A percentile compares a stretch with the other conserved stretches of the same genome.
Conservation (phyloP, 495 filamentous ascomycete species). For the Astrothelium subdiscretum region DNA sequence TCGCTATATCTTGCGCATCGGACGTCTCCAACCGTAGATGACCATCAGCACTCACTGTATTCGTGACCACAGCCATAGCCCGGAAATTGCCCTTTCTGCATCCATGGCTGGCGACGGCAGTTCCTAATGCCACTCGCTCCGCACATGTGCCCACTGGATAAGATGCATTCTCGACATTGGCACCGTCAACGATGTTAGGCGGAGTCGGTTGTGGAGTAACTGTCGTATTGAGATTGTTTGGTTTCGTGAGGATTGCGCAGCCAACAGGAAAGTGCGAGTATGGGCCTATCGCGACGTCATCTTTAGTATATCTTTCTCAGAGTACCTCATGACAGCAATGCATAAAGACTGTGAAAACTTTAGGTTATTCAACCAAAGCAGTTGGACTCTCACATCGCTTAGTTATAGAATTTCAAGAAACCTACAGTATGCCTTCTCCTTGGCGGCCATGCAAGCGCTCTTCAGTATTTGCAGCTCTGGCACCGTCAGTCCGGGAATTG, state of each 20-base stretch:
- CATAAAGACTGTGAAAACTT: not conserved
- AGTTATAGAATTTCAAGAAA: not conserved
- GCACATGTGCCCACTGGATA: conserved; percentile 92
- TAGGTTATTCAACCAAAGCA: not conserved
- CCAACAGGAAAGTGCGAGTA: conserved; percentile 93
- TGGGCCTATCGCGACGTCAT: conserved; percentile 42
- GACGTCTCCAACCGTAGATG: not conserved
- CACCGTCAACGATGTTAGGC: conserved; percentile 41
- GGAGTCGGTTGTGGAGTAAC: conserved; percentile 36
- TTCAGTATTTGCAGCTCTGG: conserved; percentile 52
- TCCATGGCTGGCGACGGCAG: conserved; percentile 46
- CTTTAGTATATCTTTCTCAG: not conserved
- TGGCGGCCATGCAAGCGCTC: conserved; percentile 49
- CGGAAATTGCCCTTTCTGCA: conserved; percentile 56
- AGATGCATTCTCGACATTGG: conserved; percentile 87
- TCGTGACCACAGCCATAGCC: conserved; percentile 77
- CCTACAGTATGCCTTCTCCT: conserved; percentile 65
- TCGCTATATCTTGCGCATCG: not conserved
- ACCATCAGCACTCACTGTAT: conserved; percentile 34
- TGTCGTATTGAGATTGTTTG: not conserved
- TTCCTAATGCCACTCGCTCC: conserved; percentile 75
- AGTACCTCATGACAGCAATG: not conserved
- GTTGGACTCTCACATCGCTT: not conserved
- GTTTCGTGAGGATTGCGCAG: conserved; percentile 50
- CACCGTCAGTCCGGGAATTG: conserved; percentile 39